phyloP scores from a whole-genome alignment of 306 rosid species.

The Potentilla sterilis region DNA sequence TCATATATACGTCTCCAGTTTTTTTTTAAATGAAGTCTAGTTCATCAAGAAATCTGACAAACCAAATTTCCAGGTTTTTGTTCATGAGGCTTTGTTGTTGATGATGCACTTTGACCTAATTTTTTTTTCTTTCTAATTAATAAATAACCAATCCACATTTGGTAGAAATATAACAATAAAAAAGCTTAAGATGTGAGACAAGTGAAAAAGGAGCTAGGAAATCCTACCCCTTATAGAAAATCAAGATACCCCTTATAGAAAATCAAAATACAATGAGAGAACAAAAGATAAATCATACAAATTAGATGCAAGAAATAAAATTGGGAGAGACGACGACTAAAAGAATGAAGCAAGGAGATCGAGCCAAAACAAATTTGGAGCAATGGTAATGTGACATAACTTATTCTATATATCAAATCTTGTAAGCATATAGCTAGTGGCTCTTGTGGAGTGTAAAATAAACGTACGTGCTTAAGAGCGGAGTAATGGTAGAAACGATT shows the following conservation, averaged over 20 bases:
- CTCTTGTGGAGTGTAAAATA: background rate
- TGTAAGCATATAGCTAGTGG: background rate
- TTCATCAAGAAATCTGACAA: no score
- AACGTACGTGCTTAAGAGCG: background rate
- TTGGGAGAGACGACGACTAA: background rate
- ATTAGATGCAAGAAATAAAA: background rate
- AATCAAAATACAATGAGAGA: background rate
- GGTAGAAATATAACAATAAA: no score
- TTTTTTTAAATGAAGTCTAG: no score
- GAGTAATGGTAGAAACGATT: slow-evolving; percentile 11
- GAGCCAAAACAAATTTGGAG: background rate
- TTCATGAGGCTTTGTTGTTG: no score
- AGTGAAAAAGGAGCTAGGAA: background rate
- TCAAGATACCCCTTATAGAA: background rate
- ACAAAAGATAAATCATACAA: background rate
- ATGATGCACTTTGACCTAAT: no score
- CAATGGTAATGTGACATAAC: background rate
- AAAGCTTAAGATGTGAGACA: no score
- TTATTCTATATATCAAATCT: background rate
- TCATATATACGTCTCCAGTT: no score
- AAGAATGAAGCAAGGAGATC: background rate
- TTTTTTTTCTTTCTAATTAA: no score
- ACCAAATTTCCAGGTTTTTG: no score
- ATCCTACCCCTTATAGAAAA: background rate
- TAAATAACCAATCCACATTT: no score